Base-by-base conservation (phyloP, 192 early-diverging fungal species). In the Podila epigama region DNA sequence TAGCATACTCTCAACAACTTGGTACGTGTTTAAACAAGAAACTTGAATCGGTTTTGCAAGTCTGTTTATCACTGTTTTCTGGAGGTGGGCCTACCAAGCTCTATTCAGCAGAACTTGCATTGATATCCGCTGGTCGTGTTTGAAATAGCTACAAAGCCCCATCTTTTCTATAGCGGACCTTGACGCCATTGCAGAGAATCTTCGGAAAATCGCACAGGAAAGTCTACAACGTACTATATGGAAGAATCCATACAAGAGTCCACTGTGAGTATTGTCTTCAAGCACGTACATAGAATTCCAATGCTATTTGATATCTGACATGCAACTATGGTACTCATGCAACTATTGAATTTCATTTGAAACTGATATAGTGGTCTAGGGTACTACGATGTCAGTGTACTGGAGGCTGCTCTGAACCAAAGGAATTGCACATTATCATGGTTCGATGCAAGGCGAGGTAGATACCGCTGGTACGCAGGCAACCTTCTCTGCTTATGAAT, bases 241-340 rank as follows among this genome's bases (percentile, higher is more conserved):
- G 73, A 77, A 68, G 56, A 77, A 77, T 22, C 73, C 73, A 13
- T 77, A 77, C 56, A 77, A 68, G 34, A 77, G 73, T 29, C 73
- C 73, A 11, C 33, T 77, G 73, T 77, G 58, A 31, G 39, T 0
- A 28, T 66, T 50, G 54, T 56, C 15, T 56, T 25, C 3, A 18
- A 15, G 31, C 33, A n/a, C n/a, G n/a, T n/a, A n/a, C n/a, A n/a
- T n/a, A n/a, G n/a, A n/a, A n/a, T n/a, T n/a, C n/a, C n/a, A n/a
- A n/a, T n/a, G n/a, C n/a, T n/a, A n/a, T n/a, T n/a, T n/a, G n/a
- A n/a, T n/a, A n/a, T n/a, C n/a, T n/a, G n/a, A n/a, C n/a, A n/a
- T n/a, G n/a, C n/a, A n/a, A n/a, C n/a, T n/a, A n/a, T n/a, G n/a
- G n/a, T n/a, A n/a, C n/a, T n/a, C n/a, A n/a, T n/a, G n/a, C n/a